Evolutionary conservation across 2,329 filamentous ascomycete genomes (phyloP), one percentile per base, ranked within the genome.

Genomic region (Fusarium newnesense): DNA sequence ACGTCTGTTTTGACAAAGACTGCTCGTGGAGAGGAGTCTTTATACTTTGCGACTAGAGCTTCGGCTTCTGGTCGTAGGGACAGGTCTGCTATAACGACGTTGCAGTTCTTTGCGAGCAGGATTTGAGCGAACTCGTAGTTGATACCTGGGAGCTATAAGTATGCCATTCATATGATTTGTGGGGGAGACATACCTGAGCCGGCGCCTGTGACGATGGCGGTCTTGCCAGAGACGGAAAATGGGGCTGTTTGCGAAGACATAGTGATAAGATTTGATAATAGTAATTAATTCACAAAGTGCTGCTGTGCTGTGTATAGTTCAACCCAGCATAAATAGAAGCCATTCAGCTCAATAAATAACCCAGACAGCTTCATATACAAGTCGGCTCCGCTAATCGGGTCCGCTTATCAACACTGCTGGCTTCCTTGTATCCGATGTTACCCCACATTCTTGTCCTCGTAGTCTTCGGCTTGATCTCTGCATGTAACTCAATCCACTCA

Each of bases 1-100:
- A 87, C 85, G 61, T 87, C 83, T 4, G 84, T 86, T 69, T 82
- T 76, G 30, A 82, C 79, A 72, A 86, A 87, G 16, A 85, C 66
- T 7, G 81, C 84, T 8, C 80, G 78, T 0, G 81, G 76, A 40
- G 69, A 57, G 9, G 62, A 76, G 18, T 58, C 47, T 37, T 60
- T 26, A 68, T 82, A 64, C 7, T 70, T 47, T 6, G 64, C 44
- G 8, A 84, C 44, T 12, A 87, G 67, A 3, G 62, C 70, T 42
- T 83, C 54, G 4, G 85, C 84, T 66, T 86, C 84, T 0, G 84
- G 82, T 0, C 84, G 81, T 1, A 87, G 78, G 1, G 78, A 67
- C 0, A 87, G 69, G 71, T 87, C 85, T 43, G 83, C 85, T 9
- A 87, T 74, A 8, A 86, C 74, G 21, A 87, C 85, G 58, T 84